A percentile compares a stretch with the other conserved stretches of the same genome.
These are phyloP conservation scores for Nakazawaea populi DNA, from an alignment of 805 yeast species.

Conservation along the genomic window DNA sequence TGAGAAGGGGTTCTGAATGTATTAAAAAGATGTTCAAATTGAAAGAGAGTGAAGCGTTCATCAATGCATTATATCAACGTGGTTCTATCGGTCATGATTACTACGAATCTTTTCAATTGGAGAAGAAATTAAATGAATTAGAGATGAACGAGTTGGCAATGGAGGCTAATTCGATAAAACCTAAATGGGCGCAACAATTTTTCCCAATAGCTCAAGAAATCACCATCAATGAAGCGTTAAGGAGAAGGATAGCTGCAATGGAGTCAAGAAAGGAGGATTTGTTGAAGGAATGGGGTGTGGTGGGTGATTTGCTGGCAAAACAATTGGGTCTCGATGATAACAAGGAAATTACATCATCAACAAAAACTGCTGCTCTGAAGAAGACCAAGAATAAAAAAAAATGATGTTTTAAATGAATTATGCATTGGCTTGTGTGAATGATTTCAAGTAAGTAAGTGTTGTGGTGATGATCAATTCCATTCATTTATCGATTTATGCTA, in stretches of 20 bases:
- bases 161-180: conserved; percentile 68
- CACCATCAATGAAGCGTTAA: conserved; percentile 85
- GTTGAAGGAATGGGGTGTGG: conserved; percentile 26
- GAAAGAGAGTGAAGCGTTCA: conserved; percentile 69
- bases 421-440: no score
- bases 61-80: conserved; percentile 69
- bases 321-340: not conserved
- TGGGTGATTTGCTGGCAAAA: conserved; percentile 4
- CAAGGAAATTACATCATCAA: not conserved
- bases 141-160: conserved; percentile 72
- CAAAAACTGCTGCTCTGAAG: not conserved
- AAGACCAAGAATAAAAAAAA: not conserved
- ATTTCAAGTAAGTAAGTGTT: no score
- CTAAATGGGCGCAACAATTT: conserved; percentile 75
- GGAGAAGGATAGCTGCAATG: conserved; percentile 59
- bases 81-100: conserved; percentile 92
- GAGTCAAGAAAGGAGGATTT: conserved; percentile 33
- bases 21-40: conserved; percentile 77
- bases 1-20: conserved; percentile 80
- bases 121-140: conserved; percentile 69
- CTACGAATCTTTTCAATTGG: conserved; percentile 73
- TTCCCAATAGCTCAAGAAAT: conserved; percentile 83
- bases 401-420: no score
- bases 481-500: no score
- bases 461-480: no score